Conservation (phyloP, 148 eudicot species). For the Euryodendron excelsum region DNA sequence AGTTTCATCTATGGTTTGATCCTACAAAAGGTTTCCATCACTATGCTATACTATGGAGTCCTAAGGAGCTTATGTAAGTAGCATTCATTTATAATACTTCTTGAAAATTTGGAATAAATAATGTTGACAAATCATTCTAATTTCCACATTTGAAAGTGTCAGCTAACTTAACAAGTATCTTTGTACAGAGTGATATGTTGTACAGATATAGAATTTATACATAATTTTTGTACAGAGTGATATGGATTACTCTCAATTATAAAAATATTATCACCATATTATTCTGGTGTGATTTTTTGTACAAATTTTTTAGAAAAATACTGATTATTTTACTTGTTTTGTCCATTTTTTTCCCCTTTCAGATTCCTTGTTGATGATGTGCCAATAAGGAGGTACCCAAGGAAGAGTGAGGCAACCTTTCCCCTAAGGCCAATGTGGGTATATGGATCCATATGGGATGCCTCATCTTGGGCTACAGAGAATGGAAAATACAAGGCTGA, state of each 20-base stretch:
- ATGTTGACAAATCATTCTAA: no score
- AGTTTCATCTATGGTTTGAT: slow-evolving; percentile 93
- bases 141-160: no score
- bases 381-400: slow-evolving; percentile 84
- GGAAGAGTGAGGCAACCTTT: slow-evolving; percentile 72
- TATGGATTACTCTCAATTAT: no score
- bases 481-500: slow-evolving; percentile 88
- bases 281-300: no score
- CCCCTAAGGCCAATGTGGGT: slow-evolving; percentile 94
- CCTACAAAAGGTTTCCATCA: slow-evolving; percentile 83
- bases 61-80: slow-evolving; percentile 79
- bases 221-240: no score
- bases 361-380: slow-evolving; percentile 95
- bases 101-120: no score
- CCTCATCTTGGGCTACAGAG: slow-evolving; percentile 99
- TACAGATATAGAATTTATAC: no score
- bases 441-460: slow-evolving; percentile 98
- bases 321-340: background rate
- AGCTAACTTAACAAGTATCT: no score
- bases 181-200: no score
- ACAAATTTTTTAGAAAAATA: no score
- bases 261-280: no score
- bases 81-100: no score
- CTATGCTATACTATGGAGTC: slow-evolving; percentile 87
- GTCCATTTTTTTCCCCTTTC: slow-evolving; percentile 7